A percentile compares a stretch with the other conserved stretches of the same genome.
These are phyloP conservation scores for Aspergillus clavatus DNA, from an alignment of 2,329 filamentous ascomycete genomes.

Conservation along the genomic window DNA sequence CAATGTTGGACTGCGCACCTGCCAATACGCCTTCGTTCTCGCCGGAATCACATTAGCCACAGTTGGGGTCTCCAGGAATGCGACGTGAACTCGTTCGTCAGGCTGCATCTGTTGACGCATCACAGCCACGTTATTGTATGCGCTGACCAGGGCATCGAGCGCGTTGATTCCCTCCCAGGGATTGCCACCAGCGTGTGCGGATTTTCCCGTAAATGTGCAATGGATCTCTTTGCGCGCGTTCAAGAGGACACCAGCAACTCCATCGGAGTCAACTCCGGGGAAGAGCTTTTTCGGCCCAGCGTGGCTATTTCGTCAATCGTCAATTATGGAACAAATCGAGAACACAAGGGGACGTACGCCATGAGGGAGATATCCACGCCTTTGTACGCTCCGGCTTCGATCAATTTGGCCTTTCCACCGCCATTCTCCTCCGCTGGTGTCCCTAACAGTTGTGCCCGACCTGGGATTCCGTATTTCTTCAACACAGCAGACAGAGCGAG, in stretches of 20 bases:
- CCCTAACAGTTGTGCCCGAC: constrained; percentile 33
- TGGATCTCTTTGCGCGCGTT: constrained; percentile 34
- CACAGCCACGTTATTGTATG: constrained; percentile 44
- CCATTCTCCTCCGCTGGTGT: constrained; percentile 39
- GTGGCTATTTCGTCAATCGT: constrained; percentile 17
- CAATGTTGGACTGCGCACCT: constrained; percentile 43
- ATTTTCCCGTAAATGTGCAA: constrained; percentile 46
- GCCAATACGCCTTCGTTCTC: constrained; percentile 43
- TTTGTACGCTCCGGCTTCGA: constrained; percentile 42
- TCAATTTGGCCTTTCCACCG: constrained; percentile 39
- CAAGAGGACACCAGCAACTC: constrained; percentile 26
- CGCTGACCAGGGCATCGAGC: constrained; percentile 52
- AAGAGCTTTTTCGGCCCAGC: constrained; percentile 24
- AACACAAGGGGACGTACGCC: constrained; percentile 31
- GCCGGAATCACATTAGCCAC: constrained; percentile 56
- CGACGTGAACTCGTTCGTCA: constrained; percentile 50
- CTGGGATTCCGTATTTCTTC: constrained; percentile 37
- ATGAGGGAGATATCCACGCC: constrained; percentile 42
- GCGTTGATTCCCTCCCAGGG: constrained; percentile 59
- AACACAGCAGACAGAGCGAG: constrained; percentile 47
- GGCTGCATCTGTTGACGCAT: constrained; percentile 55
- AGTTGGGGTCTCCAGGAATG: constrained; percentile 51
- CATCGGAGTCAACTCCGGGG: constrained; percentile 16
- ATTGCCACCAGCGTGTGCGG: constrained; percentile 54
- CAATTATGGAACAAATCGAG: not conserved